Percentiles rank a stretch among this genome's conserved stretches.
Evolutionary conservation across 495 filamentous ascomycete species (phyloP).

Genomic region (Neurospora sp.): DNA sequence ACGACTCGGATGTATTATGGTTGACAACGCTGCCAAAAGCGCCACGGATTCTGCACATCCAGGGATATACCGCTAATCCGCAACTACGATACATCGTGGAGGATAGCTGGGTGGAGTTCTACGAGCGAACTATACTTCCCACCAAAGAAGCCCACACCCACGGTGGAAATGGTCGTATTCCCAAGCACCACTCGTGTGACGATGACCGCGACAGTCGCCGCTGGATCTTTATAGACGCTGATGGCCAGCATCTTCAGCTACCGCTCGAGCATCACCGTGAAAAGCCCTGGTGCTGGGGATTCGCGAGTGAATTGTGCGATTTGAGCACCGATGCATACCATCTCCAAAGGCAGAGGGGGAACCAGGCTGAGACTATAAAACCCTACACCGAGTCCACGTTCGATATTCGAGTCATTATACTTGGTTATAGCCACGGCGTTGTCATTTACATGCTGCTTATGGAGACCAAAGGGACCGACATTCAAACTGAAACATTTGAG

Average conservation of each 20-base stretch:
- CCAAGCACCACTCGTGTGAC: background rate
- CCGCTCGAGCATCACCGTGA: background rate
- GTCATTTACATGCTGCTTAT: background rate
- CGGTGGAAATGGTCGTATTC: background rate
- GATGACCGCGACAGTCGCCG: background rate
- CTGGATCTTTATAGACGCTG: background rate
- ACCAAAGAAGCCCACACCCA: background rate
- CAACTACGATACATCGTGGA: background rate
- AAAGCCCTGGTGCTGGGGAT: background rate
- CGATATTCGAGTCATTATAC: background rate
- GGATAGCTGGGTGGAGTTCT: background rate
- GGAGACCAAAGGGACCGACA: accelerated
- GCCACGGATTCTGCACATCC: background rate
- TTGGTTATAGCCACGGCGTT: background rate
- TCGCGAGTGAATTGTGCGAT: accelerated
- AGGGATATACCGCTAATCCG: background rate
- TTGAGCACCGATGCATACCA: background rate
- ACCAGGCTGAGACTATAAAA: background rate
- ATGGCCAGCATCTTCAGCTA: background rate
- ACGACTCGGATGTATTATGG: too few species aligned
- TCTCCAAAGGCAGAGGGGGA: background rate
- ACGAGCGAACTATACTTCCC: background rate
- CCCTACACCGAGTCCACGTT: background rate
- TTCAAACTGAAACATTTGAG: background rate
- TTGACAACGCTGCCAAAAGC: too few species aligned